These are phyloP conservation scores for Hypsizygus marmoreus DNA, from an alignment of 768 basidiomycete genomes.

Conservation along the genomic window DNA sequence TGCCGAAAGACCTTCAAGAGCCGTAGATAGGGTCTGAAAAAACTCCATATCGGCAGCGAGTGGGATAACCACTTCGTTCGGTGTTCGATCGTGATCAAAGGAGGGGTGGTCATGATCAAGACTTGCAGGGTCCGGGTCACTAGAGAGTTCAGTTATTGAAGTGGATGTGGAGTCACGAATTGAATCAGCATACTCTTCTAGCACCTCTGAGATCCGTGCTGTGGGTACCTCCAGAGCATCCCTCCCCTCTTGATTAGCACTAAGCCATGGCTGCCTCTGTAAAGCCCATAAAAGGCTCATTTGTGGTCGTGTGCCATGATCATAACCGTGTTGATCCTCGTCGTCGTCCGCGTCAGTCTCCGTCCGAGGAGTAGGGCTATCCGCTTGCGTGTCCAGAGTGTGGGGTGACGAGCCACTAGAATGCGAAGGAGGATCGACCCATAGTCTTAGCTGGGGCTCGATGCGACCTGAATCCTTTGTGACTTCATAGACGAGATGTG, in stretches of 20 bases:
- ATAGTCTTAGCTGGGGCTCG: slow-evolving; percentile 61
- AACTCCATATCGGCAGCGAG: slow-evolving; percentile 82
- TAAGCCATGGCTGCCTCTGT: slow-evolving; percentile 15
- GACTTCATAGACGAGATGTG: slow-evolving; percentile 59
- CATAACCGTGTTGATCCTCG: slow-evolving; percentile 9
- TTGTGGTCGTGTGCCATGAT: slow-evolving; percentile 2
- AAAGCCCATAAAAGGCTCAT: slow-evolving; percentile 25
- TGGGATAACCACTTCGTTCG: slow-evolving; percentile 68
- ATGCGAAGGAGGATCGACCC: slow-evolving; percentile 31
- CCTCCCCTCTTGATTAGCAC: neutral
- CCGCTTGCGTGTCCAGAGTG: slow-evolving; percentile 14
- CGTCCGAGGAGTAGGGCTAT: slow-evolving; percentile 1
- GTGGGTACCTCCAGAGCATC: neutral
- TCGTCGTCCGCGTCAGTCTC: slow-evolving; percentile 9
- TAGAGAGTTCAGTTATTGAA: neutral
- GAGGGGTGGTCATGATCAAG: neutral
- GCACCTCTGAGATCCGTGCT: slow-evolving; percentile 8
- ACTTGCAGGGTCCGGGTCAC: neutral
- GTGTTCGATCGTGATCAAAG: neutral
- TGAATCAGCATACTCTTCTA: slow-evolving; percentile 6
- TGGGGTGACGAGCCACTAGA: slow-evolving; percentile 12
- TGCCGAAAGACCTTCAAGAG: slow-evolving; percentile 52
- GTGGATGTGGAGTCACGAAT: no score
- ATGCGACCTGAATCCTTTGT: slow-evolving; percentile 45
- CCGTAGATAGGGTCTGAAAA: slow-evolving; percentile 68